These are phyloP conservation scores for Coccomyxa sp. DNA, from an alignment of 139 green algal genomes.

Conservation along the genomic window DNA sequence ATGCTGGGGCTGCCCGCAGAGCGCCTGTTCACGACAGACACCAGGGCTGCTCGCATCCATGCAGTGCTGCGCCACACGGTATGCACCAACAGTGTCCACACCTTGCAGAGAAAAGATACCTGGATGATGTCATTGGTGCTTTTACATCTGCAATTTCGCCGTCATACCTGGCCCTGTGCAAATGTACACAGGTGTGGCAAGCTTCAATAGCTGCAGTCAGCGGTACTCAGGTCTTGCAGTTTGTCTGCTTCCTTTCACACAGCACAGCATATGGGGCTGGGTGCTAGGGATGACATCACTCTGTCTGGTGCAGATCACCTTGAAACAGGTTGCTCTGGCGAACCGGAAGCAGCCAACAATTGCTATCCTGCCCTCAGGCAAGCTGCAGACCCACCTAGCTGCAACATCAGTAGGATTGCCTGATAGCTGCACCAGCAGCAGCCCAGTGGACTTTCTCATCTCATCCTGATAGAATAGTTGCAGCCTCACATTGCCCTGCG, in stretches of 20 bases:
- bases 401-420: not conserved
- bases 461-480: not conserved
- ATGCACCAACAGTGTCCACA: not conserved
- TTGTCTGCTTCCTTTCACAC: not conserved
- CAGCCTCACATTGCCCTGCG: not conserved
- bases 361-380: not conserved
- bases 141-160: no score
- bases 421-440: not conserved
- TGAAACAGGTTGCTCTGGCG: not conserved
- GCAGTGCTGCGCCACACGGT: not conserved
- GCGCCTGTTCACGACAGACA: slow-evolving; percentile 16
- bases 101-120: no score
- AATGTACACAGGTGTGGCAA: no score
- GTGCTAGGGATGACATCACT: not conserved
- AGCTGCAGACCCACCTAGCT: no score
- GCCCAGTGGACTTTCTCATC: not conserved
- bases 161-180: no score
- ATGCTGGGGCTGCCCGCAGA: slow-evolving; percentile 8
- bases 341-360: not conserved
- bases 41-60: not conserved
- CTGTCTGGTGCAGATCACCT: not conserved
- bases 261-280: not conserved
- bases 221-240: not conserved
- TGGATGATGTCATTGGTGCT: no score
- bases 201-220: no score